Base-by-base conservation (phyloP, 345 rosid species). In the Combretum micranthum region DNA sequence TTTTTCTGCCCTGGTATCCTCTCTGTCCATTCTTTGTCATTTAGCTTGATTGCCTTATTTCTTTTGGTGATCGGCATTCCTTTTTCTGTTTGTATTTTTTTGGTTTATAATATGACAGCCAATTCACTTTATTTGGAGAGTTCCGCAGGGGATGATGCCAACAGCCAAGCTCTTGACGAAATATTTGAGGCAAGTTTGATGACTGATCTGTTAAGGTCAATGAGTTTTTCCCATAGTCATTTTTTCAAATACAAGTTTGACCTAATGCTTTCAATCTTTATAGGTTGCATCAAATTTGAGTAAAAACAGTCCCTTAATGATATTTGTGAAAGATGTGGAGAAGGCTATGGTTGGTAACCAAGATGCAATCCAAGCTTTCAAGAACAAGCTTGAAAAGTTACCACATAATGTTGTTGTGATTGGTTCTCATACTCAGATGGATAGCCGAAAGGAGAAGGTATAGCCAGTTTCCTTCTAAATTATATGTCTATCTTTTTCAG, bases 371-470 rank as follows among this genome's bases (percentile, higher is more conserved):
- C 64, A 73, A 52, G 77, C 81, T 59, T 68, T 94, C 51, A 85
- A 77, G 75, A 72, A 78, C 72, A 94, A 90, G 77, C 73, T 90
- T 50, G 97, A 89, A 62, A 82, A 70, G 72, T 67, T 94, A 59
- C 90, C 97, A 5, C 87, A 73, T 15, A 87, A 72, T 63, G 76
- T 90, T 49, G 80, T 94, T 46, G 85, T 85, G n/a, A 80, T 94
- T 52, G 99, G 97, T 45, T 94, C 99, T 48, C 88, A 89, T 69
- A 77, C 88, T 32, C 96, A 76, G 72, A 50, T 87, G 86, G 99
- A 94, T 71, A 84, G 70, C 64, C 96, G 95, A 22, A 94, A 94
- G 72, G 99, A 94, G 72, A 94, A 94, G 84, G 99, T 87, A 44
- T 67, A 16, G 53, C 17, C 46, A 22, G 18, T 22, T 44, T 32